Percentiles rank a stretch among this genome's conserved stretches.
Conservation (phyloP, 305 asterid species). For the Fraxinus greggii region DNA sequence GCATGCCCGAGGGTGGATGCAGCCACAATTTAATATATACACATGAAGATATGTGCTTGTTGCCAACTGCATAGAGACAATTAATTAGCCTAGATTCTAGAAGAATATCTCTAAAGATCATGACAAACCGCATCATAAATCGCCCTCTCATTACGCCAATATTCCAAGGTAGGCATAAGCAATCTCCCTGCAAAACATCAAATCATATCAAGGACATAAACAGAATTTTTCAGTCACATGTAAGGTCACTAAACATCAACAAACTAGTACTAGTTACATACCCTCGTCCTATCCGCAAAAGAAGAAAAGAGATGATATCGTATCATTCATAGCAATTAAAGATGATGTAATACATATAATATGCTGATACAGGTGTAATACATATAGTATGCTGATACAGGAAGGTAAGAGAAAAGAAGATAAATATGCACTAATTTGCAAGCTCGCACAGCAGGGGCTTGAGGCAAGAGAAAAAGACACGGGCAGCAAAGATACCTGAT, state of each 20-base stretch:
- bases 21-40: not conserved
- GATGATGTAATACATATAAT: not conserved
- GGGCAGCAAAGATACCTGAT: slow-evolving; percentile 44
- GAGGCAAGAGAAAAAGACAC: not conserved
- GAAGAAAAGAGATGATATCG: not conserved
- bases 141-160: slow-evolving; percentile 63
- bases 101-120: slow-evolving; percentile 12
- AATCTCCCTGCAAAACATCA: slow-evolving; percentile 52
- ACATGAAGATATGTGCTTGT: not conserved
- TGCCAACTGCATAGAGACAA: not conserved
- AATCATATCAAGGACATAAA: not conserved
- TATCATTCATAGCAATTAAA: not conserved
- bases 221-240: not conserved
- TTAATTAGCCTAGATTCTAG: not conserved
- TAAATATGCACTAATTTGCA: not conserved
- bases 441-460: not conserved
- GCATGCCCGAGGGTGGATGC: slow-evolving; percentile 3
- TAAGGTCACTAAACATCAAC: not conserved
- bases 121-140: slow-evolving; percentile 52
- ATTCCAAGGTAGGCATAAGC: slow-evolving; percentile 55
- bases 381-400: not conserved
- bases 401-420: not conserved
- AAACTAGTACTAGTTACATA: not conserved
- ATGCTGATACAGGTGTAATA: not conserved
- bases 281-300: not conserved